These are phyloP conservation scores for Sicyos baderoa DNA, from an alignment of 306 rosid genomes.

Conservation along the genomic window DNA sequence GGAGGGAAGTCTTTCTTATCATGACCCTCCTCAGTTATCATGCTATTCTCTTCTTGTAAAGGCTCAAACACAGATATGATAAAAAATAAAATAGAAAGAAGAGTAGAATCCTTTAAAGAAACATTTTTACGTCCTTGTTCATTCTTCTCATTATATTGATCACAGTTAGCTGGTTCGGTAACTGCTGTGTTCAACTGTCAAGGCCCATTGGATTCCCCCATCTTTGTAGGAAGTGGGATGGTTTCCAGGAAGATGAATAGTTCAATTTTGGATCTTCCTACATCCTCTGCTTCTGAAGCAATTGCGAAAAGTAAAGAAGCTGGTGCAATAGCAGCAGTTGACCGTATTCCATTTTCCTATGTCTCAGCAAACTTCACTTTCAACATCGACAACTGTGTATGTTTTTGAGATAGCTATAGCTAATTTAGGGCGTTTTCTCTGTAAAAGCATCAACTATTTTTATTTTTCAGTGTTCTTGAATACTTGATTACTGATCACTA, in stretches of 20 bases:
- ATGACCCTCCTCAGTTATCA: not conserved
- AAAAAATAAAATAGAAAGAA: not conserved
- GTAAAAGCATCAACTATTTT: not conserved
- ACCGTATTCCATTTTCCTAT: constrained; percentile 78
- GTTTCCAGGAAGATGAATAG: constrained; percentile 69
- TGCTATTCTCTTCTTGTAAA: not conserved
- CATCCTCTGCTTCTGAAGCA: constrained; percentile 68
- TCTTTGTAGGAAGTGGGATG: constrained; percentile 95
- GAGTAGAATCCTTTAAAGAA: not conserved
- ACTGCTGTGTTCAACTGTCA: constrained; percentile 94
- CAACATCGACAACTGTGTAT: constrained; percentile 84
- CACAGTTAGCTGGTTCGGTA: constrained; percentile 91
- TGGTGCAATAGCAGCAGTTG: constrained; percentile 90
- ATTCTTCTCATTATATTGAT: constrained; percentile 26
- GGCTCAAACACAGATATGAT: not conserved
- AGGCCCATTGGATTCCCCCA: constrained; percentile 83
- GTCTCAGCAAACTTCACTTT: constrained; percentile 91
- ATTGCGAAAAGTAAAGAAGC: constrained; percentile 71
- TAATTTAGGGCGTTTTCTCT: not conserved
- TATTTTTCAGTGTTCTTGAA: not conserved
- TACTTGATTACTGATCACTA: constrained; percentile 11
- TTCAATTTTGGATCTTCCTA: constrained; percentile 41
- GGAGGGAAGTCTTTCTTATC: constrained; percentile 11
- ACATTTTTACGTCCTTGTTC: not conserved
- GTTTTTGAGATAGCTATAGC: constrained; percentile 26